Evolutionary conservation across 371 early-diverging fungal species (phyloP).

Genomic region (Actinomortierella wolfii): DNA sequence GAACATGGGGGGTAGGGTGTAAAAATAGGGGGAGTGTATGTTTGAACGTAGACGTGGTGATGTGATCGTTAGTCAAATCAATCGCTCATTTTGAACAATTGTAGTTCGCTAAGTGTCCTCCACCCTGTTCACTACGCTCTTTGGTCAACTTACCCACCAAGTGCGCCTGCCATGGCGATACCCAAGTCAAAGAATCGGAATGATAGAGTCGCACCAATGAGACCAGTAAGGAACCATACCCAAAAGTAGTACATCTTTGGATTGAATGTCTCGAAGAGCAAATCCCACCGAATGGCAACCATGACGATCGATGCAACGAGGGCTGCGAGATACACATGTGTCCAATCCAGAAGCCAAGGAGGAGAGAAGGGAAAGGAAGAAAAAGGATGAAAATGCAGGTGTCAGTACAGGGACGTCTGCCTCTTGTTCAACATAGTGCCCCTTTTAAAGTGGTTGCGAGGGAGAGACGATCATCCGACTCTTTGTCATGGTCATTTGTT

Average conservation of each 20-base stretch:
- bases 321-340: conserved; percentile 12
- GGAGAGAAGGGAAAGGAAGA: neutral
- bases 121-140: too few species aligned
- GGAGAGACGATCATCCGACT: too few species aligned
- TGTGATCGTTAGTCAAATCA: too few species aligned
- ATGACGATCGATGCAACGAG: conserved; percentile 15
- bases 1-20: too few species aligned
- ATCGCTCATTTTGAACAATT: too few species aligned
- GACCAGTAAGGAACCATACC: conserved; percentile 28
- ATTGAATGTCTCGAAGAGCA: conserved; percentile 17
- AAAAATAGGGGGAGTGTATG: too few species aligned
- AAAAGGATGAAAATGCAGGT: neutral
- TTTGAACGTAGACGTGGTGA: too few species aligned
- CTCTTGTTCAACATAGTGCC: too few species aligned
- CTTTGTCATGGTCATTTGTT: too few species aligned
- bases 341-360: neutral
- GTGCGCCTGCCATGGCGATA: conserved; percentile 25
- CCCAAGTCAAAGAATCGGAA: conserved; percentile 41
- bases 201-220: conserved; percentile 18
- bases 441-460: too few species aligned
- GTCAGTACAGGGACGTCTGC: neutral
- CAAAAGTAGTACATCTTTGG: conserved; percentile 25
- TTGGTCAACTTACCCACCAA: conserved; percentile 26
- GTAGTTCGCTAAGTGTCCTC: too few species aligned
- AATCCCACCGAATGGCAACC: conserved; percentile 12